Percentiles rank a stretch among this genome's conserved stretches.
phyloP scores from a whole-genome alignment of 495 filamentous ascomycete species.

The Daldinia caldariorum region DNA sequence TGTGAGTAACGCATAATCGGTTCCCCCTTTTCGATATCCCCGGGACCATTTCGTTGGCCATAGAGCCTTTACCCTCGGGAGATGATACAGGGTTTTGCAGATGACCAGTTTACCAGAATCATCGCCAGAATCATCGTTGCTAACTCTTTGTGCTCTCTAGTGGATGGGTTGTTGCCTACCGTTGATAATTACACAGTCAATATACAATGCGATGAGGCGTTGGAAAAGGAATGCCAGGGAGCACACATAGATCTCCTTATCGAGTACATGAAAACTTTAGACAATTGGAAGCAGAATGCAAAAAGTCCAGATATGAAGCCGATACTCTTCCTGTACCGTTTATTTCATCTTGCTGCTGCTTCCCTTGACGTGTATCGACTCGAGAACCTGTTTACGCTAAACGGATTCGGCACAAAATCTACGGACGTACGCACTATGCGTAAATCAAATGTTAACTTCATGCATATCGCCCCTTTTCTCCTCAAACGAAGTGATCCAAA shows the following conservation, averaged over 20 bases:
- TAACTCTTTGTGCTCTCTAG: conserved; percentile 8
- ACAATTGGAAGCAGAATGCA: conserved; percentile 7
- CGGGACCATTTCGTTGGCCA: not conserved
- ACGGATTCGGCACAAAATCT: conserved; percentile 29
- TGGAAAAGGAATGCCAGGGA: conserved; percentile 30
- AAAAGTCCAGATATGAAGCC: not conserved
- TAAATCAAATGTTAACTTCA: conserved; percentile 23
- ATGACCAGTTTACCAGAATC: not conserved
- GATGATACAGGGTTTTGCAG: not conserved
- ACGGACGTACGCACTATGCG: conserved; percentile 31
- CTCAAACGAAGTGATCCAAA: not conserved
- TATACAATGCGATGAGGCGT: conserved; percentile 22
- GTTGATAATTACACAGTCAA: conserved; percentile 42
- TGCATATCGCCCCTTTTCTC: conserved; percentile 30
- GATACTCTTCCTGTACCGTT: conserved; percentile 1
- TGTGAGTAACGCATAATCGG: conserved; percentile 14
- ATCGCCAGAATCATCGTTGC: no score
- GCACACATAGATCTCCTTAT: conserved; percentile 36
- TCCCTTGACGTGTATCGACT: conserved; percentile 38
- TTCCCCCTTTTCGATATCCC: not conserved
- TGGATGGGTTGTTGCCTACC: conserved; percentile 42
- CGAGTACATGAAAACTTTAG: conserved; percentile 23
- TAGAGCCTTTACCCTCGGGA: not conserved
- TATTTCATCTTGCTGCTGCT: conserved; percentile 38
- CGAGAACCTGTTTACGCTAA: conserved; percentile 13